A percentile compares a stretch with the other conserved stretches of the same genome.
phyloP scores from a whole-genome alignment of 352 stramenopile genomes.

The Globisporangium nunn region DNA sequence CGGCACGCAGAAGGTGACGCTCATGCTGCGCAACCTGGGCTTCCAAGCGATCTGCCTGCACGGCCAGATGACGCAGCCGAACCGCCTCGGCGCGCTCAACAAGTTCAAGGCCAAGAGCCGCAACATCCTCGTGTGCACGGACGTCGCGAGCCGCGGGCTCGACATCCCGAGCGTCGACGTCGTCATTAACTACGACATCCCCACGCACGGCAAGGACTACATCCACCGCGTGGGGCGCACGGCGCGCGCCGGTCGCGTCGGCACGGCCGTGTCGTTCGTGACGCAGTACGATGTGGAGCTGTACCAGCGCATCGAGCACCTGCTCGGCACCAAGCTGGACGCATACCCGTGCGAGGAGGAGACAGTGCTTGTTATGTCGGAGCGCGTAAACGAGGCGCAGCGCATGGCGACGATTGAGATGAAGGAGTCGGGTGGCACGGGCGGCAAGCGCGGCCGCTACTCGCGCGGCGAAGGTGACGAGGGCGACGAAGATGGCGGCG shows the following conservation, averaged over 20 bases:
- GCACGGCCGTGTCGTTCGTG: constrained; percentile 95
- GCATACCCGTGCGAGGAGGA: constrained; percentile 89
- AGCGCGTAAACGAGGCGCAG: constrained; percentile 97
- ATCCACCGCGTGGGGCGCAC: constrained; percentile 98
- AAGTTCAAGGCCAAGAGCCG: constrained; percentile 95
- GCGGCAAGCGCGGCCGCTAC: constrained; percentile 53
- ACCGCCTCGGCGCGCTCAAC: constrained; percentile 94
- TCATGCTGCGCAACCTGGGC: constrained; percentile 97
- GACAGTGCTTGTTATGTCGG: constrained; percentile 94
- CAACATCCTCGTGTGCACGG: constrained; percentile 88
- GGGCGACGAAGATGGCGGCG: constrained; percentile 27
- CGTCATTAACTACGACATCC: constrained; percentile 99
- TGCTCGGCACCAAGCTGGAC: constrained; percentile 81
- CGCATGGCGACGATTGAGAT: constrained; percentile 90
- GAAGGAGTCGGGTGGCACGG: constrained; percentile 65
- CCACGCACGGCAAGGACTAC: constrained; percentile 98
- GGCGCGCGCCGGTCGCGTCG: constrained; percentile 91
- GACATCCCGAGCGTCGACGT: constrained; percentile 97
- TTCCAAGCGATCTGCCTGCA: constrained; percentile 98
- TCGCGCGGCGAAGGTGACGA: constrained; percentile 46
- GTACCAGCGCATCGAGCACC: constrained; percentile 92
- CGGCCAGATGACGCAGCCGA: constrained; percentile 97
- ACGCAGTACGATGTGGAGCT: constrained; percentile 99
- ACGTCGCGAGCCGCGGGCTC: constrained; percentile 89
- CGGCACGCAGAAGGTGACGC: constrained; percentile 92